A percentile compares a stretch with the other conserved stretches of the same genome.
Conservation (phyloP, 2,329 filamentous ascomycete species). For the Ophiostoma sp. region DNA sequence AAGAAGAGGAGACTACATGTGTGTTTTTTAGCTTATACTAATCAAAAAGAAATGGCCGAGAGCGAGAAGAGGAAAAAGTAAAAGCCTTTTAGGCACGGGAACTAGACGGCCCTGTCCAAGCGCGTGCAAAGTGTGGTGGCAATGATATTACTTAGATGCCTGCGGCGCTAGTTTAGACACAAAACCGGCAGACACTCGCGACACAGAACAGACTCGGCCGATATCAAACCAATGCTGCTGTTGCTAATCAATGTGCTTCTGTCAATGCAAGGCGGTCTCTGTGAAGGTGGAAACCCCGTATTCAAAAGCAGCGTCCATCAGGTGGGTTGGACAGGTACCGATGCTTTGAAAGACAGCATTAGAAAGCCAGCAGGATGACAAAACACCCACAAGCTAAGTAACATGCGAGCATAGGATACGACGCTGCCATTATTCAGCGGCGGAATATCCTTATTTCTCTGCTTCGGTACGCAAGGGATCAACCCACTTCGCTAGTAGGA, state of each 20-base stretch:
- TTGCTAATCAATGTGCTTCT: neutral
- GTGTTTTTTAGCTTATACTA: neutral
- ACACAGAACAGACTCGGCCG: neutral
- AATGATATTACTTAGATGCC: neutral
- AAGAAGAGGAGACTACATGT: neutral
- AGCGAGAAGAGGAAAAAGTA: neutral
- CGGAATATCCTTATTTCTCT: neutral
- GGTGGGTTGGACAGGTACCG: no score
- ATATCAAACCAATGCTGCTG: neutral
- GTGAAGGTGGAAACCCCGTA: no score
- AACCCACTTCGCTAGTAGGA: neutral
- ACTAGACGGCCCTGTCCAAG: conserved; percentile 3
- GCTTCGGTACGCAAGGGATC: neutral
- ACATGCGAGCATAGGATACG: neutral
- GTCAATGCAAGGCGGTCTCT: neutral
- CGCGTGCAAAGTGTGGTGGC: neutral
- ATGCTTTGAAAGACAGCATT: no score
- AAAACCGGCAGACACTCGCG: neutral
- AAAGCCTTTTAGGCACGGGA: neutral
- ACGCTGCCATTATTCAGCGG: neutral
- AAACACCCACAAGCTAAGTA: neutral
- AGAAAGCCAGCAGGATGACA: neutral
- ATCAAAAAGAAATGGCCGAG: neutral
- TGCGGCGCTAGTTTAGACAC: neutral
- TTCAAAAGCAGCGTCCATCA: no score